Evolutionary conservation across 345 rosid species (phyloP).

Genomic region (Durio zibethinus): DNA sequence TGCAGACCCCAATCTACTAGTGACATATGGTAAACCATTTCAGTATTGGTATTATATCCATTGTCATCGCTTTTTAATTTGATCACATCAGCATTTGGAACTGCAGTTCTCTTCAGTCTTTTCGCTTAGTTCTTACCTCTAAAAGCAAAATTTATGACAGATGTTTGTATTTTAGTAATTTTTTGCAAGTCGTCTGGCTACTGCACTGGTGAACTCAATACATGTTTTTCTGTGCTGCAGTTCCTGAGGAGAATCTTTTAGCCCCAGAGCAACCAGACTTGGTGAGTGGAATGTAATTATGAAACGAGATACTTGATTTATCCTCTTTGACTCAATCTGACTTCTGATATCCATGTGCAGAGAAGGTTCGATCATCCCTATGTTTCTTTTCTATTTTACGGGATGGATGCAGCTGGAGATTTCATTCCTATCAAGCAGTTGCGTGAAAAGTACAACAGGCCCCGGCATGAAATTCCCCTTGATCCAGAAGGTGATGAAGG

Average conservation of each 20-base stretch:
- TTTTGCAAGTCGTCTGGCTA: neutral
- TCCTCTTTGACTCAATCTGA: neutral
- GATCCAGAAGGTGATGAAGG: conserved; percentile 55
- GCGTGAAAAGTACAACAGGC: conserved; percentile 72
- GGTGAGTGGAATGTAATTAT: conserved; percentile 37
- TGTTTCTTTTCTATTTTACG: conserved; percentile 73
- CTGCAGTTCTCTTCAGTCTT: neutral
- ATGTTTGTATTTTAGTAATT: neutral
- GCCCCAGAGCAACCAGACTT: conserved; percentile 57
- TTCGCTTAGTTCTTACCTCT: neutral
- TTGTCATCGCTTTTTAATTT: neutral
- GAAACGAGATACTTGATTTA: conserved; percentile 1
- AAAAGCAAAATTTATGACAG: neutral
- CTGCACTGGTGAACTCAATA: conserved; percentile 4
- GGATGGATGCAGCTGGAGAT: conserved; percentile 80
- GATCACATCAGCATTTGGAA: neutral
- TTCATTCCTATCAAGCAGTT: conserved; percentile 91
- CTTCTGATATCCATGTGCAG: conserved; percentile 38
- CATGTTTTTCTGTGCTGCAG: conserved; percentile 41
- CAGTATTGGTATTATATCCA: neutral
- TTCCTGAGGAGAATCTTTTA: conserved; percentile 79
- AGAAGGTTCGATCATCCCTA: conserved; percentile 90
- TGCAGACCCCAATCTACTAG: conserved; percentile 67
- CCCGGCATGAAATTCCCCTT: conserved; percentile 66
- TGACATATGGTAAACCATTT: conserved; percentile 68